Evolutionary conservation across 345 rosid species (phyloP), one percentile per base, ranked within the genome.

Genomic region (Eutrema japonicum): DNA sequence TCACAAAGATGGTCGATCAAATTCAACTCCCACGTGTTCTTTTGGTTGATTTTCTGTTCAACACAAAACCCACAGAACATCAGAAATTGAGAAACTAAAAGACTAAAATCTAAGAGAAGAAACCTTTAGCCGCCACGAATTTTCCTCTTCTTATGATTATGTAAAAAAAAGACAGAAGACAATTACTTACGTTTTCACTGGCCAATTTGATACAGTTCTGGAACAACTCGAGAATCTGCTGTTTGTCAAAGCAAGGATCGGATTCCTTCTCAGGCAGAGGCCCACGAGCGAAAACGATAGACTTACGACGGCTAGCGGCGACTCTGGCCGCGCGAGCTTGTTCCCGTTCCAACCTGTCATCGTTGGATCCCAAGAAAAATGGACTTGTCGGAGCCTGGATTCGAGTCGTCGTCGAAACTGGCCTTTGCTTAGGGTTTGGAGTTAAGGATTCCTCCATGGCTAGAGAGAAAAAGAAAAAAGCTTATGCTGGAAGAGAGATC

Each of bases 181-280:
- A 32, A 16, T 32, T 37, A 65, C 85, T 48, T 48, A 94, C 97
- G 76, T 94, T 94, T 85, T 91, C 97, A 68, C 96, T 89, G 36
- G 97, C 97, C 67, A 94, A 84, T 82, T 91, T 94, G 85, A 94
- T 91, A 84, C 97, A 91, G 16, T 94, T 94, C 54, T 84, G 89
- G 60, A 89, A 89, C 81, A 93, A 79, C 38, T 89, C 98, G 48
- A 93, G 82, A 66, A 93, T 93, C 78, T 91, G 96, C 64, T 88
- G 83, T 78, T 88, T 86, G 69, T 80, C 88, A 16, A 91, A 93
- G 80, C 83, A 80, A 11, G 86, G 88, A 75, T 85, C 87, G 7
- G 85, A 67, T 43, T 80, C 82, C 29, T 56, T 68, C 16, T 60
- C 79, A 51, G 56, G 66, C 13, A 68, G 83, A 5, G 73, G 84